A percentile compares a stretch with the other conserved stretches of the same genome.
Conservation (phyloP, 2,329 filamentous ascomycete species). For the Colletotrichum limetticola region DNA sequence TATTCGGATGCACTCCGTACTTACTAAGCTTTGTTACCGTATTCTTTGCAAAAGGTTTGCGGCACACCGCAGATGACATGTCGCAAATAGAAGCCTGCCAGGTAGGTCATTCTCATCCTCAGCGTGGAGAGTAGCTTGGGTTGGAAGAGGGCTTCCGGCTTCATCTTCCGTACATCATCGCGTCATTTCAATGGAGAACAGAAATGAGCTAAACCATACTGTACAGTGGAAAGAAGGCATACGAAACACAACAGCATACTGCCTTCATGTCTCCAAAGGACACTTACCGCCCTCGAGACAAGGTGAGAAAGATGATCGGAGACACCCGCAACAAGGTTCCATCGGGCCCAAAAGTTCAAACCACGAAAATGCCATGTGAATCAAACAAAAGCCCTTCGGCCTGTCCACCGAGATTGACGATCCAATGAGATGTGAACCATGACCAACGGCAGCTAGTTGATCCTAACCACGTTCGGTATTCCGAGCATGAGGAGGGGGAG, state of each 20-base stretch:
- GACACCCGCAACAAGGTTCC: neutral
- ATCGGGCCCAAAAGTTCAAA: too few relatives aligned
- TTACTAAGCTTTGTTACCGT: neutral
- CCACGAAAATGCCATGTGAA: neutral
- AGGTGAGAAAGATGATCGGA: neutral
- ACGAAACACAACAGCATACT: neutral
- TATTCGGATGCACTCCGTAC: too few relatives aligned
- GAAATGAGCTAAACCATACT: neutral
- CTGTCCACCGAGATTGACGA: neutral
- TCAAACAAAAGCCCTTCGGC: neutral
- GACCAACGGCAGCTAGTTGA: neutral
- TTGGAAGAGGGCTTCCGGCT: too few relatives aligned
- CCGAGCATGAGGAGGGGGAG: neutral
- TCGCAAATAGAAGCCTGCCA: too few relatives aligned
- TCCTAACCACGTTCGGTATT: neutral
- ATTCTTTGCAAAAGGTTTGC: neutral
- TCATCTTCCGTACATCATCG: too few relatives aligned
- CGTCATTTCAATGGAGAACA: neutral
- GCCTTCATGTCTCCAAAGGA: neutral
- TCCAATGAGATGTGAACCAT: neutral
- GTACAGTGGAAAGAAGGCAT: too few relatives aligned
- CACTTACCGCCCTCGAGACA: neutral
- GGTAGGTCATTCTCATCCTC: too few relatives aligned
- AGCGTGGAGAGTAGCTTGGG: too few relatives aligned
- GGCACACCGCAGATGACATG: neutral